phyloP scores from a whole-genome alignment of 139 green algal species.

The Chlorella sp. region DNA sequence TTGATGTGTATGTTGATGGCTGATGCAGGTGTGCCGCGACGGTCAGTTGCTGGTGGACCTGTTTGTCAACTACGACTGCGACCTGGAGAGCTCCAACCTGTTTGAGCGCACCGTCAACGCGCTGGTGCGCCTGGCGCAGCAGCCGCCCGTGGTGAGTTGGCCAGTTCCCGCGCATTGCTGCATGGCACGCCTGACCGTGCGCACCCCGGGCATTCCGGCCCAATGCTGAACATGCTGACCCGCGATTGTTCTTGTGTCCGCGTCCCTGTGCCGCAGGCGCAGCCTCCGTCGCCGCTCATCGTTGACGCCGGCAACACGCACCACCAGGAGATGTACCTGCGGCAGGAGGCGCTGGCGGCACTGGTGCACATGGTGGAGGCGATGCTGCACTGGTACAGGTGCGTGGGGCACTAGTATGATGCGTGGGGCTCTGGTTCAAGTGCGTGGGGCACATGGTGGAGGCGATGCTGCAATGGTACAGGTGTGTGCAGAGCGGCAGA shows the following conservation, averaged over 20 bases:
- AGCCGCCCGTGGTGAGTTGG: conserved; percentile 16
- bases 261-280: no score
- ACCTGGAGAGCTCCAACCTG: conserved; percentile 81
- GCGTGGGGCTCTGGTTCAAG: no score
- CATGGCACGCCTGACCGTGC: no score
- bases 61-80: conserved; percentile 97
- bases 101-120: conserved; percentile 83
- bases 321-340: conserved; percentile 33
- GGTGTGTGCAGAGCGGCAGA: no score
- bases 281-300: conserved; percentile 1
- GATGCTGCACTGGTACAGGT: conserved; percentile 69
- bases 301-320: conserved; percentile 17
- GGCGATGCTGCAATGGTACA: no score
- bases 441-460: no score
- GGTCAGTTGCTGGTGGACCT: conserved; percentile 92
- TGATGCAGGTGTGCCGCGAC: conserved; percentile 63
- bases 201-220: no score
- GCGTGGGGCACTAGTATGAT: no score
- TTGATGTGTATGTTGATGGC: no score
- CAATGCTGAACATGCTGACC: no score
- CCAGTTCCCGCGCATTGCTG: no score
- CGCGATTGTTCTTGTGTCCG: no score
- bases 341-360: conserved; percentile 70
- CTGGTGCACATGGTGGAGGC: conserved; percentile 47
- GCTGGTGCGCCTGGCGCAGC: conserved; percentile 70